Evolutionary conservation across 2,329 filamentous ascomycete genomes (phyloP), one percentile per base, ranked within the genome.

Genomic region (Immersiporthe knoxdaviesiana): DNA sequence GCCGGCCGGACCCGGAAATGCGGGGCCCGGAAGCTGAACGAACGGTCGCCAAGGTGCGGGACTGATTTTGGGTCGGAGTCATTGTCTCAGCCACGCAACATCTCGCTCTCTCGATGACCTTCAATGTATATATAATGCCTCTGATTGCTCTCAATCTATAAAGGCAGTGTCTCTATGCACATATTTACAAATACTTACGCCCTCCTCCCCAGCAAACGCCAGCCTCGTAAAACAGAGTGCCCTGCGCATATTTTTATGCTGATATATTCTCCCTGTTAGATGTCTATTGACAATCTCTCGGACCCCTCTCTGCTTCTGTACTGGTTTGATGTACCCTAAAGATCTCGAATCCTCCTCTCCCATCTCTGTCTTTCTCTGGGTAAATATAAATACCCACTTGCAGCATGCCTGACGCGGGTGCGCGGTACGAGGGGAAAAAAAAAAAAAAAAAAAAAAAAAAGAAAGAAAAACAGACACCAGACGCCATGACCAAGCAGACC

Each of bases 1-100:
- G 58, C 65, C 65, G 65, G 65, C 65, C 65, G 65, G 37, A 35
- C 35, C 37, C 63, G 63, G 50, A 27, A 27, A 39, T 52, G 32
- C 30, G 63, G 47, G 18, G 32, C 50, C 47, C 27, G n/a, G n/a
- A 37, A 59, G 56, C 18, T 3, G 32, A n/a, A 18, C 32, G 32
- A n/a, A 18, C 32, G 27, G 30, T 21, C 32, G 16, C 16, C 30
- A 37, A 27, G 24, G n/a, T 52, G n/a, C 52, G 24, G 52, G 12
- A 56, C 27, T 16, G 52, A 16, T 56, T 24, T 10, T 47, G 44
- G 44, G 6, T 47, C 44, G 18, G 44, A 47, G 7, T 16, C 16
- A 8, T 44, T 44, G 41, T 44, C 41, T 44, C 21, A 5, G 16
- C 16, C 16, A 44, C 16, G 6, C 41, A n/a, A n/a, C 8, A 39